These are phyloP conservation scores for Aurantiochytrium sp. DNA, from an alignment of 108 stramenopile species.

Conservation along the genomic window DNA sequence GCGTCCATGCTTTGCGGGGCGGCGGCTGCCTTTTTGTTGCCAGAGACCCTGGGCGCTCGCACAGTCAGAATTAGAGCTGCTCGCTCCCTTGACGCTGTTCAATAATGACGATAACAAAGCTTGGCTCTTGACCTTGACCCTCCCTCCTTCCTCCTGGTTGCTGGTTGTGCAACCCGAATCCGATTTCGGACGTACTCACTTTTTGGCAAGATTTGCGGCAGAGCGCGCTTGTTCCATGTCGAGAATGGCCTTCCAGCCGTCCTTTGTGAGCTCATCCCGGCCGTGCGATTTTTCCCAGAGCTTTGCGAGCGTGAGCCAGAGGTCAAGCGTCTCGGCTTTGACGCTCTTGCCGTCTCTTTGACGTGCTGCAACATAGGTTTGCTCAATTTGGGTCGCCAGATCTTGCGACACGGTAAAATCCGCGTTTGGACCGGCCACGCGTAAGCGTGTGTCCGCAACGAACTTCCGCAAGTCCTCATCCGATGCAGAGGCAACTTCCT, in stretches of 20 bases:
- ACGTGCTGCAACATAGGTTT: background rate
- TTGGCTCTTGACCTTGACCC: too few species aligned
- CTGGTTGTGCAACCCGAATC: too few species aligned
- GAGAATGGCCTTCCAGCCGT: background rate
- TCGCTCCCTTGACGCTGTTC: too few species aligned
- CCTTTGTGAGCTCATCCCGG: background rate
- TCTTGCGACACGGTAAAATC: background rate
- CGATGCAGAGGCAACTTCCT: background rate
- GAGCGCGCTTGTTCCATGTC: background rate
- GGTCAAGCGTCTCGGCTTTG: background rate
- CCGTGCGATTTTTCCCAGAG: background rate
- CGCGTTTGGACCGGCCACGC: background rate
- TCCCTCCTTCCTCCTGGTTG: too few species aligned
- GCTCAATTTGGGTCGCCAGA: background rate
- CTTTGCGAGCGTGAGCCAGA: background rate
- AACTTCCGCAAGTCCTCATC: background rate
- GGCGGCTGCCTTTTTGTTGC: background rate
- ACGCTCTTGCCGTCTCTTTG: background rate
- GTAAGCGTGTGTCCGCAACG: background rate
- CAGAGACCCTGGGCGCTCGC: background rate
- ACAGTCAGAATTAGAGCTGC: too few species aligned
- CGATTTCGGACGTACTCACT: too few species aligned
- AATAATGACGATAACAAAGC: too few species aligned
- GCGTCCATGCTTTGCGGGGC: background rate
- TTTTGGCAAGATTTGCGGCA: background rate